Conservation (phyloP, 225 moss, liverwort and hornwort species). For the Bryoerythrophyllum caledonicum region DNA sequence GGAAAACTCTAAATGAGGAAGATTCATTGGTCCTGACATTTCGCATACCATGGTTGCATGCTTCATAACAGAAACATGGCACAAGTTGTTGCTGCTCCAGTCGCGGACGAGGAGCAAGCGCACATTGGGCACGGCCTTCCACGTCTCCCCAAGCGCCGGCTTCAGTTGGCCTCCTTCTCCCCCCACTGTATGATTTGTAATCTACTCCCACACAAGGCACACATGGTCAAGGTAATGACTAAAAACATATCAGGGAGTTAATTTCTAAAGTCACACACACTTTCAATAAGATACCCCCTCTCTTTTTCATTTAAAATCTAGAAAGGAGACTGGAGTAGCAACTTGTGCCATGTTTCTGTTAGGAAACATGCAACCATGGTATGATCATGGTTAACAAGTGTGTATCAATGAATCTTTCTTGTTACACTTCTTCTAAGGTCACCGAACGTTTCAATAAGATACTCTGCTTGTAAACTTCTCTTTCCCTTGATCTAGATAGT, state of each 20-base stretch:
- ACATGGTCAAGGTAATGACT: not conserved
- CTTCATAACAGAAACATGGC: slow-evolving; percentile 65
- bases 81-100: slow-evolving; percentile 55
- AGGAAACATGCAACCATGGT: too few species aligned
- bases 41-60: slow-evolving; percentile 72
- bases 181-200: slow-evolving; percentile 91
- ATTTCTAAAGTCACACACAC: not conserved
- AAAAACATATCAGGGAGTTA: not conserved
- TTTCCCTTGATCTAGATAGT: too few species aligned
- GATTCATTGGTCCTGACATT: not conserved
- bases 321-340: too few species aligned
- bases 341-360: too few species aligned
- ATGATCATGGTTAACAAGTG: too few species aligned
- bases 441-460: too few species aligned
- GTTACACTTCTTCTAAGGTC: too few species aligned
- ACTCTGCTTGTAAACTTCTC: too few species aligned
- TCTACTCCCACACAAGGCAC: slow-evolving; percentile 39
- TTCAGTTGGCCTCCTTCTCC: slow-evolving; percentile 84
- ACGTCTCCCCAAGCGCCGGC: slow-evolving; percentile 92
- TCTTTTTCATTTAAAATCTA: too few species aligned
- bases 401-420: too few species aligned
- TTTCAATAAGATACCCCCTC: too few species aligned
- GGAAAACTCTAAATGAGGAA: not conserved
- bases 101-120: slow-evolving; percentile 77
- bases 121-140: slow-evolving; percentile 82